Base-by-base conservation (phyloP, 176 grass and related monocot genomes). In the Musa troglodytarum region DNA sequence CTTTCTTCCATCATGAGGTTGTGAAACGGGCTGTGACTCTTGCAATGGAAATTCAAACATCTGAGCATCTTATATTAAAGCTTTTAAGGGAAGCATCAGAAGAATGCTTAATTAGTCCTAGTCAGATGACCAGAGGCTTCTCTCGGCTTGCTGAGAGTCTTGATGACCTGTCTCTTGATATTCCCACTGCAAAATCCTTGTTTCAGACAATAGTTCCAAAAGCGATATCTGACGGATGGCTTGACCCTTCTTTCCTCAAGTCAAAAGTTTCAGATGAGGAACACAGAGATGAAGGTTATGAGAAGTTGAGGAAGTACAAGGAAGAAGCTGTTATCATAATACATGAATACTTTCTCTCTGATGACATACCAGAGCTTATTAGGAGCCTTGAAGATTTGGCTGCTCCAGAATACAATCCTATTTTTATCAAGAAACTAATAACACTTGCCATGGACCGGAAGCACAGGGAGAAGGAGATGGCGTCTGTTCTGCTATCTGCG, bases 391-490 rank as follows among this genome's bases (percentile, higher is more conserved):
- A 64, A 65, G 75, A 77, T 13, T 49, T 77, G 24, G 43, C 59
- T 65, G 61, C 49, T 17, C 43, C 75, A 77, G 75, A 77, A 43
- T 77, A 65, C 5, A 77, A 77, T 10, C 43, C 61, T 53, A 52
- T 77, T 21, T 77, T 77, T 53, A 77, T 77, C 75, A 77, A 77
- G 75, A 77, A 77, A 65, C 49, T 77, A 16, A 65, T 77, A 50
- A 77, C 75, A 52, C 75, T 77, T 77, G 75, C 75, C n/a, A 77
- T 77, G 75, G 75, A 77, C 57, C 75, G 75, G 19, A 77, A 77
- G 75, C 65, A 77, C 61, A 77, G 59, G 49, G 75, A 77, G 21
- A 77, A 77, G 75, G 75, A 77, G 61, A 77, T 77, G 75, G 59
- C 62, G 9, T 77, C 75, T 66, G 75, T 77, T 49, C 62, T 77